Evolutionary conservation across 768 basidiomycete genomes (phyloP), one percentile per base, ranked within the genome.

Genomic region (Tricholoma flavovirens): DNA sequence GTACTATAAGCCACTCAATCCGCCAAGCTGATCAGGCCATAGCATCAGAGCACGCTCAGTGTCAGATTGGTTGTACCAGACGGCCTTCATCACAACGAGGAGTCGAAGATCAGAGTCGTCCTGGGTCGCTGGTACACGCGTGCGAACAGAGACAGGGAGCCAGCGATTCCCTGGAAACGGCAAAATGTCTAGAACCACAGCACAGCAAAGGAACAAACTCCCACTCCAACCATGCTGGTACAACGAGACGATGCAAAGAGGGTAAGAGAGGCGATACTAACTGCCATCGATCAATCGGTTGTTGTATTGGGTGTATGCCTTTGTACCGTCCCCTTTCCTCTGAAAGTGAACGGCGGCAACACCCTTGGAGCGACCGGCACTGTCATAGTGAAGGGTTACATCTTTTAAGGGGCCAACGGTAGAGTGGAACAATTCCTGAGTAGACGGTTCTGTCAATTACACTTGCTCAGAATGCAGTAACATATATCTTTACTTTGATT

Each of bases 211-310:
- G 60, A 59, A 56, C 42, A 56, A 49, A 64, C 53, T 60, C 45
- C 58, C 52, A 57, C 59, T 58, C 59, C 63, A 63, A 59, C 63
- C 62, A 67, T 54, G 66, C 62, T 56, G 53, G 59, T 50, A 69
- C 64, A 70, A 72, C 55, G 66, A 70, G 71, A 71, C 66, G 69
- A 74, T 64, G 70, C 69, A 71, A 72, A 71, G 69, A 70, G 67
- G 69, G 69, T 69, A 72, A 70, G 72, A 74, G 75, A 78, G 79
- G 76, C 77, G 84, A 81, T 90, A 98, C 97, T 93, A 90, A 99
- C 97, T 97, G 79, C 94, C 93, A 88, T 99, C 97, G 84, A 99
- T 95, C 77, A 98, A 89, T 71, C 97, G 88, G 77, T 91, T 92
- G 83, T 99, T 93, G 80, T 98, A 99, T 62, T 91, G 84, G 64